phyloP scores from a whole-genome alignment of 805 yeast genomes.

The Teunomyces cretensis region DNA sequence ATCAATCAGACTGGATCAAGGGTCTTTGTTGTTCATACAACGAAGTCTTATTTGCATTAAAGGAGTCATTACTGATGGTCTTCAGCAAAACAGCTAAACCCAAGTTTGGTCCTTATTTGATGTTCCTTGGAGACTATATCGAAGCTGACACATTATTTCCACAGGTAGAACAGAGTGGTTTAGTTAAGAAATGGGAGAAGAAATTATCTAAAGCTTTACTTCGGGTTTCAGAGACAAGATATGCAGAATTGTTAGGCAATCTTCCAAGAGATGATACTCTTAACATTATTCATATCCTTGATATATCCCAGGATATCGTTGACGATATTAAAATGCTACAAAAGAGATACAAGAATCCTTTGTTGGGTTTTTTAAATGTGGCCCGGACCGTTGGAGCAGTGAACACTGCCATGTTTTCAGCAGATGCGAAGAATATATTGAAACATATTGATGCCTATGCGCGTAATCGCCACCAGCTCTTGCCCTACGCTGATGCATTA shows the following conservation, averaged over 20 bases:
- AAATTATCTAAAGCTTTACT: conserved; percentile 34
- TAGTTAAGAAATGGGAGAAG: conserved; percentile 48
- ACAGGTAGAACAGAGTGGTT: conserved; percentile 31
- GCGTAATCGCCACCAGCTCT: conserved; percentile 26
- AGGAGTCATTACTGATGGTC: conserved; percentile 40
- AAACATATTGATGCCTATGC: conserved; percentile 47
- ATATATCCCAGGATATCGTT: conserved; percentile 55
- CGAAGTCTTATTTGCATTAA: conserved; percentile 46
- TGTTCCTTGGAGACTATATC: conserved; percentile 49
- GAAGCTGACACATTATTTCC: conserved; percentile 47
- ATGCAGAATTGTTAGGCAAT: conserved; percentile 37
- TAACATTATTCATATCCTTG: conserved; percentile 53
- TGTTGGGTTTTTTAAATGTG: conserved; percentile 58
- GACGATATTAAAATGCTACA: conserved; percentile 51
- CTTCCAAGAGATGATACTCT: conserved; percentile 62
- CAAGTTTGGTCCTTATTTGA: conserved; percentile 53
- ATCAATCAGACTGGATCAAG: conserved; percentile 51
- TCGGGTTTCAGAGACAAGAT: conserved; percentile 36
- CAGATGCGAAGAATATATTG: conserved; percentile 53
- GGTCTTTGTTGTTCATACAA: conserved; percentile 47
- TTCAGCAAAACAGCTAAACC: conserved; percentile 49
- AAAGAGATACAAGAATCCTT: conserved; percentile 57
- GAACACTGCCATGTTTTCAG: conserved; percentile 51
- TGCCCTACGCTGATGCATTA: conserved; percentile 56
- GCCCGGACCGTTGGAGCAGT: conserved; percentile 49